These are phyloP conservation scores for Aureobasidium zeae DNA, from an alignment of 2,329 filamentous ascomycete genomes.

Conservation along the genomic window DNA sequence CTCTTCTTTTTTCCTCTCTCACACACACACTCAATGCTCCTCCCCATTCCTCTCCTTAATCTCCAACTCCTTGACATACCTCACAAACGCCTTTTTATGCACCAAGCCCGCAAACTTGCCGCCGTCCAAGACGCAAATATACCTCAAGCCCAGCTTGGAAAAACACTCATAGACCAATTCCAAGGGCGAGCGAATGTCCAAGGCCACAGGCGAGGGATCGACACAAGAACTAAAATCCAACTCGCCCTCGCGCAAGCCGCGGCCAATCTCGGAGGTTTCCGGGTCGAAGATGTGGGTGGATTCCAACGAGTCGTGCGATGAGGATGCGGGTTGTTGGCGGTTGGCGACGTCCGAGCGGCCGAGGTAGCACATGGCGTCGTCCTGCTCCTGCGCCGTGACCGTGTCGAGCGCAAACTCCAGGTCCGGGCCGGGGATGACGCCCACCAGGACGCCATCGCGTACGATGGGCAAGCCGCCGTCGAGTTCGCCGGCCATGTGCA, in stretches of 20 bases:
- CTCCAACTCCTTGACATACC: constrained; percentile 80
- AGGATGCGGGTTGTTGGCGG: constrained; percentile 16
- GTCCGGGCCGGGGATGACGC: constrained; percentile 86
- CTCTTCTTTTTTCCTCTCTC: not conserved
- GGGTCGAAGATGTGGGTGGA: constrained; percentile 22
- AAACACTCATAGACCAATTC: constrained; percentile 96
- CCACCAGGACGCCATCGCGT: constrained; percentile 68
- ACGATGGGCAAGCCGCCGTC: constrained; percentile 88
- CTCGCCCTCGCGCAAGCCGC: not conserved
- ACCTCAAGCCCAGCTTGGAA: constrained; percentile 82
- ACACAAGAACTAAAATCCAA: constrained; percentile 80
- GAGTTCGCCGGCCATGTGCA: constrained; percentile 79
- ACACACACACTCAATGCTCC: constrained; percentile 4
- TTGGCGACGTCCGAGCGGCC: constrained; percentile 37
- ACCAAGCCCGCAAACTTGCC: constrained; percentile 83
- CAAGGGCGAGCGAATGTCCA: constrained; percentile 85
- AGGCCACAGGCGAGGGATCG: constrained; percentile 76
- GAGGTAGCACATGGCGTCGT: constrained; percentile 72
- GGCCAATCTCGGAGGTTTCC: constrained; percentile 47
- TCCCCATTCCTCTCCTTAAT: constrained; percentile 32
- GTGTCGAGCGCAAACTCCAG: constrained; percentile 81
- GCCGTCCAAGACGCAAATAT: constrained; percentile 79
- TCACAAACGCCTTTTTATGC: constrained; percentile 95
- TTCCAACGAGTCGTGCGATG: constrained; percentile 45
- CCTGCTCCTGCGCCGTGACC: constrained; percentile 49